These are phyloP conservation scores for Thymus quinquecostatus DNA, from an alignment of 257 asterid species.

Conservation along the genomic window DNA sequence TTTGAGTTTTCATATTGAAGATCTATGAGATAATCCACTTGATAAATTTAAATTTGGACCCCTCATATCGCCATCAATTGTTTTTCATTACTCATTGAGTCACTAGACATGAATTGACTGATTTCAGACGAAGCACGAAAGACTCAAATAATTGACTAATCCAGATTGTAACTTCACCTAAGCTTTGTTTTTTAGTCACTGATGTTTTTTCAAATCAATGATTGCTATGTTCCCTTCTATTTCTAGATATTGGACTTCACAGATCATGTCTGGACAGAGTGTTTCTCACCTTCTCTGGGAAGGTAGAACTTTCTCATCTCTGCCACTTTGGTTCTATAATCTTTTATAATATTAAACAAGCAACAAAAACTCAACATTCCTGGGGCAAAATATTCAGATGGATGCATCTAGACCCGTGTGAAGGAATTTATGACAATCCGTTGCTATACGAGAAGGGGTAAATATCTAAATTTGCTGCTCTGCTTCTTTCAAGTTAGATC, in stretches of 20 bases:
- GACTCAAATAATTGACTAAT: neutral
- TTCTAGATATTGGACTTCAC: constrained; percentile 84
- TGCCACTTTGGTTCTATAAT: constrained; percentile 27
- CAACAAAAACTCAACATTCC: constrained; percentile 24
- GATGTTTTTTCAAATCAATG: neutral
- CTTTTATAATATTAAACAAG: constrained; percentile 23
- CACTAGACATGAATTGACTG: neutral
- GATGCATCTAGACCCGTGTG: constrained; percentile 99
- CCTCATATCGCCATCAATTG: neutral
- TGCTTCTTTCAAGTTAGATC: constrained; percentile 25
- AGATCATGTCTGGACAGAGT: constrained; percentile 98
- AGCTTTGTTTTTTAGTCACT: neutral
- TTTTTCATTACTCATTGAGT: too few species aligned
- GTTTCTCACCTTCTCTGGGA: constrained; percentile 77
- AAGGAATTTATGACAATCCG: constrained; percentile 92
- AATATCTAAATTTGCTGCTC: constrained; percentile 26
- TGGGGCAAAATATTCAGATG: constrained; percentile 64
- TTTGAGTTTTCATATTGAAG: too few species aligned
- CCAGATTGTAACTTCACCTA: constrained; percentile 2
- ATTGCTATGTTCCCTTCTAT: constrained; percentile 25
- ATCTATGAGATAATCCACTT: too few species aligned
- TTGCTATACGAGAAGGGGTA: constrained; percentile 96
- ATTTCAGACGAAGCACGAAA: neutral
- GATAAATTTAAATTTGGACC: too few species aligned
- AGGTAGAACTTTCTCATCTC: constrained; percentile 52